Base-by-base conservation (phyloP, 306 rosid genomes). In the Prunus padus region DNA sequence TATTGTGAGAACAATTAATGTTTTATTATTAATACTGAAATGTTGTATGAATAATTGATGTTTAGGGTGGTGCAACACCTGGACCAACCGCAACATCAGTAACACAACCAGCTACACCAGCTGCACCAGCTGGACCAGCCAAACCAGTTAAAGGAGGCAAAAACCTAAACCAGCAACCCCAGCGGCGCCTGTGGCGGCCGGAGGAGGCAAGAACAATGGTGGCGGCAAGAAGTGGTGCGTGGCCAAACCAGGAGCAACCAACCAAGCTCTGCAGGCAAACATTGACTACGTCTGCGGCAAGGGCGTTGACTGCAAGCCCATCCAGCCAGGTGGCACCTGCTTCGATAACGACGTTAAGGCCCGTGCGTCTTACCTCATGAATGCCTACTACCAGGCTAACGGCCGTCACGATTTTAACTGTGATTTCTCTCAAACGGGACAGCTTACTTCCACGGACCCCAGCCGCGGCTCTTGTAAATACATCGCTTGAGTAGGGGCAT, bases 361-460 rank as follows among this genome's bases (percentile, higher is more conserved):
- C 1, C 87, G 82, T 14, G 96, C 99, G 1, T 78, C 97, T 0
- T 95, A 78, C 67, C 85, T 86, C 52, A 95, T 95, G 97, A 95
- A 92, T 72, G 81, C 97, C 1, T 95, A 66, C 72, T 95, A 81
- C 23, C 93, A 90, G 13, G 77, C 78, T 81, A 51, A 78, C 14
- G 99, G 97, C 4, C 86, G 82, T 73, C 45, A 86, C 30, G 77
- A 81, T 33, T 88, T 33, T 85, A 83, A 90, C 74, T 95, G 97
- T 37, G 90, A 92, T 75, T 95, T 95, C 85, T 69, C 93, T 6
- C 49, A 76, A 30, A 37, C 93, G 3, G 97, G 64, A 11, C 64
- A 78, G 8, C 0, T 89, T 0, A 77, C 91, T 49, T 11, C 86
- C 8, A 22, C 28, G 5, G 75, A 92, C 80, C 97, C 97, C 71